Percentiles rank a stretch among this genome's conserved stretches.
Evolutionary conservation across 1,139 yeast species (phyloP).

Genomic region (Pneumocystis wakefieldiae): DNA sequence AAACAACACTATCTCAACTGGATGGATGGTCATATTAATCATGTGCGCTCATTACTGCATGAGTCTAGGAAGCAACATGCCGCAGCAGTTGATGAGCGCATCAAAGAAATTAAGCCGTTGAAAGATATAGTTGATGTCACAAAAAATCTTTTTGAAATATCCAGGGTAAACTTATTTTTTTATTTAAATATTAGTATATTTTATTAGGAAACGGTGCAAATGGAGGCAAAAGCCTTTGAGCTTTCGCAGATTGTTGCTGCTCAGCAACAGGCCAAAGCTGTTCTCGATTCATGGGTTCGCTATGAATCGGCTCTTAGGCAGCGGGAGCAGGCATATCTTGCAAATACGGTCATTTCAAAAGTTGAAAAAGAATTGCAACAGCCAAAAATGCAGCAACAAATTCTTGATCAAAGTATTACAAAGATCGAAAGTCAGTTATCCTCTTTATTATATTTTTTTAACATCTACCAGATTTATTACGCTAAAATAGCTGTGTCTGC

Average conservation of each 20-base stretch:
- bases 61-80: conserved; percentile 83
- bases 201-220: conserved; percentile 69
- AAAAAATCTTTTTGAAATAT: conserved; percentile 76
- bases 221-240: conserved; percentile 88
- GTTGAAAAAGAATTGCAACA: conserved; percentile 72
- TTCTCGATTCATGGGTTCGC: conserved; percentile 97
- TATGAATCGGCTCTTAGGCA: conserved; percentile 94
- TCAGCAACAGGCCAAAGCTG: conserved; percentile 81
- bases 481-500: background rate
- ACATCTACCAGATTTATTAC: background rate
- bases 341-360: conserved; percentile 72
- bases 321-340: conserved; percentile 85
- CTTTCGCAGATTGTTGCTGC: conserved; percentile 80
- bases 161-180: conserved; percentile 27
- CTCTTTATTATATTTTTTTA: background rate
- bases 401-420: conserved; percentile 76
- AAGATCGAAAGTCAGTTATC: conserved; percentile 44
- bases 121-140: conserved; percentile 87
- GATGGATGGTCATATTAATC: conserved; percentile 82
- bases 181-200: background rate
- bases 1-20: conserved; percentile 92
- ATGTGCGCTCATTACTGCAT: conserved; percentile 68
- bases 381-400: conserved; percentile 88
- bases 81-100: conserved; percentile 83
- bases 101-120: conserved; percentile 70